Base-by-base conservation (phyloP, 805 yeast genomes). In the Blastobotrys chiropterorum region DNA sequence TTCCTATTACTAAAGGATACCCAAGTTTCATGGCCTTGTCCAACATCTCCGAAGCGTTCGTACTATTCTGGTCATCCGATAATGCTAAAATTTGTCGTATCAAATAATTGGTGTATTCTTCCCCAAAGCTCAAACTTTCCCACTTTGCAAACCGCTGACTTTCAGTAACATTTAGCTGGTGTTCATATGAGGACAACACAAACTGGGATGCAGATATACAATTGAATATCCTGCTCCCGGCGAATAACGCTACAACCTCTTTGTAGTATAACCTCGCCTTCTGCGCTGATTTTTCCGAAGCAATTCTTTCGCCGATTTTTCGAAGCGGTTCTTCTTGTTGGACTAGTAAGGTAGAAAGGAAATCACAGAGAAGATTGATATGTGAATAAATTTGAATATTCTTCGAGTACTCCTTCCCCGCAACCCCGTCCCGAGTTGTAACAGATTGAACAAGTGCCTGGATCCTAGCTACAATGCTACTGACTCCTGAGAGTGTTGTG, bases 11-110 rank as follows among this genome's bases (percentile, higher is more conserved):
- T 38, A 31, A 14, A 1, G 66, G 58, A 15, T 54, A 57, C 11
- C 67, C 68, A 20, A 64, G 53, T 39, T 62, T 62, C 34, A 56
- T 46, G 1, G 49, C 48, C 15, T 49, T 21, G 21, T 63, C 66
- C 8, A 63, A 50, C 49, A 61, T 44, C 2, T 46, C 34, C 1
- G 55, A 8, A 5, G 55, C 59, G 8, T 22, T 26, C 2, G 47
- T 30, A 2, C 20, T 14, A 20, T 16, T 16, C 14, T 31, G 19
- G 15, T 8, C 17, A 6, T 43, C 17, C 5, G 44, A 30, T 16
- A 38, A 38, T 4, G 16, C 22, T 5, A 49, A 19, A 22, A 62
- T 26, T 41, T 57, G 60, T 3, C 13, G n/a, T 4, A 60, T 62
- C 8, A 61, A 56, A 62, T 62, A 63, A 8, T 19, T 5, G 17